These are phyloP conservation scores for Populus alba DNA, from an alignment of 345 rosid species.

Conservation along the genomic window DNA sequence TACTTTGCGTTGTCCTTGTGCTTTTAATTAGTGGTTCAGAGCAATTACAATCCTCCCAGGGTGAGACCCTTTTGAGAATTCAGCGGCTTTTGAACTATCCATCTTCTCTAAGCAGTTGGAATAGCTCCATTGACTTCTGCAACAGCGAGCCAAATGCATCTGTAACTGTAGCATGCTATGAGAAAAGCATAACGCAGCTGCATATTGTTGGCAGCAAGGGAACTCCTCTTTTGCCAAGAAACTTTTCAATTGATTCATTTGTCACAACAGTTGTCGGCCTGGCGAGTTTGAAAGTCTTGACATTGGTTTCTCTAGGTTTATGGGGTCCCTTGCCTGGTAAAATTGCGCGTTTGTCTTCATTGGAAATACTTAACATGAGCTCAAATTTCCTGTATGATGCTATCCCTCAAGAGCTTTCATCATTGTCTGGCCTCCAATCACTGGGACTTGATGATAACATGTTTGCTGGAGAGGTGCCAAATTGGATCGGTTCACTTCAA, in stretches of 20 bases:
- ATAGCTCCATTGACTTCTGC: constrained; percentile 74
- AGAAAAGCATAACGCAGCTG: constrained; percentile 72
- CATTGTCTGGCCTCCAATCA: constrained; percentile 55
- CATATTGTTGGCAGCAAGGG: constrained; percentile 62
- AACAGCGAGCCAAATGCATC: constrained; percentile 58
- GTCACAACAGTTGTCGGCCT: constrained; percentile 69
- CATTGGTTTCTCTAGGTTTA: constrained; percentile 76
- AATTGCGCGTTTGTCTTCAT: constrained; percentile 53
- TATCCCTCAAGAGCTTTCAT: constrained; percentile 64
- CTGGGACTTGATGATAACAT: constrained; percentile 80
- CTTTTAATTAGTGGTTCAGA: constrained; percentile 41
- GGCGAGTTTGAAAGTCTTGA: constrained; percentile 75
- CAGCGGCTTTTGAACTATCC: constrained; percentile 64
- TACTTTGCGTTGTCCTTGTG: constrained; percentile 37
- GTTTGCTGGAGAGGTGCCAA: constrained; percentile 62
- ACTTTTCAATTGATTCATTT: constrained; percentile 78
- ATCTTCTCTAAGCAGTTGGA: constrained; percentile 62
- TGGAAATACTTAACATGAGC: constrained; percentile 84
- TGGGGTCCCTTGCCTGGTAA: constrained; percentile 88
- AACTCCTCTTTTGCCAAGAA: constrained; percentile 48
- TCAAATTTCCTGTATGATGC: constrained; percentile 68
- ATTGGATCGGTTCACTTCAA: constrained; percentile 59
- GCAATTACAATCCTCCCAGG: constrained; percentile 74
- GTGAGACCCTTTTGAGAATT: constrained; percentile 65
- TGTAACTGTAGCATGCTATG: constrained; percentile 80